Percentiles rank a stretch among this genome's conserved stretches.
These are phyloP conservation scores for Exophiala alcalophila DNA, from an alignment of 2,329 filamentous ascomycete species.

Conservation along the genomic window DNA sequence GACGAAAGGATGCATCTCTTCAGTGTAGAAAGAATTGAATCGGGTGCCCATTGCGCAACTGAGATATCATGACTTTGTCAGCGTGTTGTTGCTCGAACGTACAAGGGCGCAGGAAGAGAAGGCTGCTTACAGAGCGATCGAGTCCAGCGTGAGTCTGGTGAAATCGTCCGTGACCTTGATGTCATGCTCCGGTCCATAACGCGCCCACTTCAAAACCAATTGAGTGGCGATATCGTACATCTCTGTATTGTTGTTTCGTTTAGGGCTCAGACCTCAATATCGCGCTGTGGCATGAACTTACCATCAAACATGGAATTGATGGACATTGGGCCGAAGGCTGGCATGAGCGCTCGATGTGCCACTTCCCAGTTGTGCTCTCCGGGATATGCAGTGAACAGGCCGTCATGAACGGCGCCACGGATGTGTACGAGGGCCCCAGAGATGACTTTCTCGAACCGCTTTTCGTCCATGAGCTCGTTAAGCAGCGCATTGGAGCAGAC, in stretches of 20 bases:
- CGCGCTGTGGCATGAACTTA: no score
- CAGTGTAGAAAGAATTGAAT: slow-evolving; percentile 71
- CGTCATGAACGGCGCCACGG: slow-evolving; percentile 60
- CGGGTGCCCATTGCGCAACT: slow-evolving; percentile 64
- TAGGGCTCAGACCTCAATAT: no score
- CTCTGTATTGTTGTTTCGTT: no score
- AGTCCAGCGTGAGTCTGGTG: slow-evolving; percentile 68
- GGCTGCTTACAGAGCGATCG: slow-evolving; percentile 54
- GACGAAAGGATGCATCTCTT: slow-evolving; percentile 68
- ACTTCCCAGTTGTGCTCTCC: slow-evolving; percentile 60
- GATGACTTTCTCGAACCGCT: slow-evolving; percentile 60
- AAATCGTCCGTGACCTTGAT: slow-evolving; percentile 67
- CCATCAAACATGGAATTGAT: slow-evolving; percentile 41
- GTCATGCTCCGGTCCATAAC: slow-evolving; percentile 51
- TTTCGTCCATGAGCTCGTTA: slow-evolving; percentile 64
- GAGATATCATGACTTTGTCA: not conserved
- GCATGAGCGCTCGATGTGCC: slow-evolving; percentile 51
- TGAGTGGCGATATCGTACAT: slow-evolving; percentile 38
- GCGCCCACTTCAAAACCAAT: slow-evolving; percentile 42
- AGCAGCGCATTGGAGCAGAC: slow-evolving; percentile 55
- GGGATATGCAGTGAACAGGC: slow-evolving; percentile 60
- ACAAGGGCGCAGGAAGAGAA: not conserved
- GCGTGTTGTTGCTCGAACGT: not conserved
- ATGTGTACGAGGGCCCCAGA: slow-evolving; percentile 52
- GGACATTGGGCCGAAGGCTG: slow-evolving; percentile 46